Evolutionary conservation across 208 protist genomes (phyloP), one percentile per base, ranked within the genome.

Genomic region (Angomonas deanei): DNA sequence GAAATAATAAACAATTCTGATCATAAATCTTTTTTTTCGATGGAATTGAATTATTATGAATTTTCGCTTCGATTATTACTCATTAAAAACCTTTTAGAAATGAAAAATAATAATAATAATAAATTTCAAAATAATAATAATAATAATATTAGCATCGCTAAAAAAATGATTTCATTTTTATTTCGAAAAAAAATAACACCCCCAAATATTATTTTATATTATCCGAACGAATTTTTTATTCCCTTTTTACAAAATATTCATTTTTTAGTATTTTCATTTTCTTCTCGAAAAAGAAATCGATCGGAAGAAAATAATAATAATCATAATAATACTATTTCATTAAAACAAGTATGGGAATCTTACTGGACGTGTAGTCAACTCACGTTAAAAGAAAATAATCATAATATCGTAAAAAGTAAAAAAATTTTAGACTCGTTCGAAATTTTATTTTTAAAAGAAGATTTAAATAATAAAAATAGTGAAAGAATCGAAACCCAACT

Each of bases 171-270:
- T 56, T 28, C 26, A 15, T 56, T n/a, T 56, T 32, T 56, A 8
- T 34, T n/a, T 42, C 11, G 36, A 42, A 42, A 15, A 42, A 42
- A 42, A 42, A 42, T n/a, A 15, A 42, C 47, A 21, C n/a, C 19
- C 23, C 47, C n/a, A 17, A 53, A 24, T 53, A 53, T 53, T 17
- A 53, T 53, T 53, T 26, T 26, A 53, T 42, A 42, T 15, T 42
- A n/a, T 42, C 15, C 11, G 15, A 42, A n/a, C 15, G 36, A 15
- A n/a, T 8, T 42, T 42, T 42, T 42, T 8, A n/a, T 42, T 8
- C 36, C 15, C 36, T 8, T 42, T 42, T n/a, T n/a, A n/a, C n/a
- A n/a, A n/a, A n/a, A n/a, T n/a, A n/a, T n/a, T n/a, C n/a, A n/a
- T 21, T 50, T 50, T 42, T 42, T 42, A 42, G 15, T 42, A 8